These are phyloP conservation scores for Acanthamoeba culbertsoni DNA, from an alignment of 208 protist genomes.

Conservation along the genomic window DNA sequence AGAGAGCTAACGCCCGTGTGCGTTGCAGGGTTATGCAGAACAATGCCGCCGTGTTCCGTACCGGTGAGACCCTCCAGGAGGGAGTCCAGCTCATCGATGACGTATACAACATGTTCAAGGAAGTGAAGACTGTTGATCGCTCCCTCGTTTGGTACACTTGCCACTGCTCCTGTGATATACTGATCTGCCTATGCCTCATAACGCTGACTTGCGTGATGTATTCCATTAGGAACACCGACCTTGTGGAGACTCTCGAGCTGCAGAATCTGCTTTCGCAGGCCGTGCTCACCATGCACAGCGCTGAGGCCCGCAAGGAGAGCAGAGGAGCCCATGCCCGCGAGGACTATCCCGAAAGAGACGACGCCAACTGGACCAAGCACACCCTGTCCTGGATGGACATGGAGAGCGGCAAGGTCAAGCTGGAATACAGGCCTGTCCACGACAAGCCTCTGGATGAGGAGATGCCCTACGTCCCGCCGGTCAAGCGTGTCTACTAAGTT, in stretches of 20 bases:
- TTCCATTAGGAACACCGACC: constrained; percentile 96
- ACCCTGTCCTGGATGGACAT: constrained; percentile 95
- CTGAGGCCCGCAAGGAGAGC: constrained; percentile 94
- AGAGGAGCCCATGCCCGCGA: constrained; percentile 97
- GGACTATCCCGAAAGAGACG: constrained; percentile 93
- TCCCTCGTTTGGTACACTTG: constrained; percentile 80
- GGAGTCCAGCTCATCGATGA: constrained; percentile 92
- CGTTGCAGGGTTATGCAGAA: constrained; percentile 94
- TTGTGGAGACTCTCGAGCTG: constrained; percentile 98
- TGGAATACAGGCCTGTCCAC: constrained; percentile 89
- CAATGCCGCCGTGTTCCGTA: constrained; percentile 96
- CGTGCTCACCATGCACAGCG: constrained; percentile 90
- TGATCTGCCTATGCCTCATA: background rate
- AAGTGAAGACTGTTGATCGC: constrained; percentile 90
- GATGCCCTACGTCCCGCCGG: constrained; percentile 45
- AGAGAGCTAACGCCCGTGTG: too few relatives aligned
- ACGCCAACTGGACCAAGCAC: constrained; percentile 99
- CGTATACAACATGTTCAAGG: constrained; percentile 91
- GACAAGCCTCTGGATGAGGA: constrained; percentile 37
- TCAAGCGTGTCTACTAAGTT: constrained; percentile 49
- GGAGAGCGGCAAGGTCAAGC: constrained; percentile 88
- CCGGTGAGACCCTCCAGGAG: constrained; percentile 90
- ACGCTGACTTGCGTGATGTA: constrained; percentile 77
- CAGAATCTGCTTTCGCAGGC: constrained; percentile 97
- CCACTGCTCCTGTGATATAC: constrained; percentile 26